These are phyloP conservation scores for Penicillium brevicompactum DNA, from an alignment of 2,329 filamentous ascomycete species.

Conservation along the genomic window DNA sequence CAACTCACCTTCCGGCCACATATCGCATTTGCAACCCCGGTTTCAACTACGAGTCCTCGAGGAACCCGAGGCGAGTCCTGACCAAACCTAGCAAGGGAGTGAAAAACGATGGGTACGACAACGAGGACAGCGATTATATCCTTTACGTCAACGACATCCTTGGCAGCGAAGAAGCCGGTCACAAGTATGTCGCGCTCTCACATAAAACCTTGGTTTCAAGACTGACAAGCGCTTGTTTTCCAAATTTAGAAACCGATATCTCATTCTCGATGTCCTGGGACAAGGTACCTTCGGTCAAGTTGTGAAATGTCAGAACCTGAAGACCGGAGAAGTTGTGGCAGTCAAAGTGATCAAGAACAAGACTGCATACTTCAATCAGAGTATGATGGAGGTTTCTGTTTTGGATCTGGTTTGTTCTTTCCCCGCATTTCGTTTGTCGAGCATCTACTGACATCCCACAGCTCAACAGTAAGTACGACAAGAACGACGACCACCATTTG, in stretches of 20 bases:
- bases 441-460: constrained; percentile 42
- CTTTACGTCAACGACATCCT: constrained; percentile 98
- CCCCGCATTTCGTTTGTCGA: neutral
- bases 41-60: constrained; percentile 98
- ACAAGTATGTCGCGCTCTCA: constrained; percentile 67
- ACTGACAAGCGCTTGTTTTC: constrained; percentile 2
- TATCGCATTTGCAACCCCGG: constrained; percentile 97
- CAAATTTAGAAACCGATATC: constrained; percentile 75
- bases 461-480: constrained; percentile 98
- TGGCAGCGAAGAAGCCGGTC: constrained; percentile 94
- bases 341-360: constrained; percentile 99
- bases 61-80: constrained; percentile 90
- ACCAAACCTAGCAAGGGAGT: constrained; percentile 98
- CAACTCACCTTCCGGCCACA: constrained; percentile 86
- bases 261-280: constrained; percentile 94
- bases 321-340: constrained; percentile 96
- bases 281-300: constrained; percentile 98
- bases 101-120: constrained; percentile 99
- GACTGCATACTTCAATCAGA: constrained; percentile 99
- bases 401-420: constrained; percentile 73
- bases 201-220: constrained; percentile 8
- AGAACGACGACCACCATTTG: constrained; percentile 97
- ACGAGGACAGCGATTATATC: constrained; percentile 99
- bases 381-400: constrained; percentile 99
- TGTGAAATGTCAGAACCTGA: constrained; percentile 97